Evolutionary conservation across 441 rosid genomes (phyloP), one percentile per base, ranked within the genome.

Genomic region (Manihot esculenta): DNA sequence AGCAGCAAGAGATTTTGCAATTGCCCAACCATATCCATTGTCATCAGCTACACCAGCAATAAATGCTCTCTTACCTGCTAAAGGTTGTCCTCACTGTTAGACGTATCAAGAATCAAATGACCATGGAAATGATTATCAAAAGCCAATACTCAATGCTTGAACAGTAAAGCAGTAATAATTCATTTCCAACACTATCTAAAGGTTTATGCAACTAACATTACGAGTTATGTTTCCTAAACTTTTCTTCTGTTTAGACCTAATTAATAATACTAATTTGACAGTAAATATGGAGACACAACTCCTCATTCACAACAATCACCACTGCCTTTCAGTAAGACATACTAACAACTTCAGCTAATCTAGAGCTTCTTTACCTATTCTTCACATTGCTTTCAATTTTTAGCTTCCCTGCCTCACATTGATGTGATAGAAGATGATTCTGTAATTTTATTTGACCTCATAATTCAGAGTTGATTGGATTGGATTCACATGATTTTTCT

Each of bases 11-110:
- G 99, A 87, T 75, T 95, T 92, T 12, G 99, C 97, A 56, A 95
- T 91, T 21, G 99, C 99, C 99, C 99, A 95, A 71, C 99, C 99
- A 62, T 92, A 95, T 60, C 99, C 99, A 72, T 95, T 88, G 72
- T 92, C 97, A 85, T 95, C 99, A 57, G 99, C 99, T 67, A 95
- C 82, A 76, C 98, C 99, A 72, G 99, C 99, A 79, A 94, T 87
- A 74, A 94, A 94, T 35, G 98, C 99, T 55, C 94, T 82, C 82
- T 92, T 94, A 58, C 99, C 99, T 54, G 69, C 66, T 1, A 45
- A 55, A 1, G 17, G 10, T 57, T 26, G 41, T 27, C 8, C 38
- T 23, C 45, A 17, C 14, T 47, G 63, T 33, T 48, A 57, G n/a
- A 12, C 5, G 12, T 47, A 17, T 11, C 9, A 60, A 45, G 51